phyloP scores from a whole-genome alignment of 176 grass and related monocot genomes.

The Coix lacrymajobi region DNA sequence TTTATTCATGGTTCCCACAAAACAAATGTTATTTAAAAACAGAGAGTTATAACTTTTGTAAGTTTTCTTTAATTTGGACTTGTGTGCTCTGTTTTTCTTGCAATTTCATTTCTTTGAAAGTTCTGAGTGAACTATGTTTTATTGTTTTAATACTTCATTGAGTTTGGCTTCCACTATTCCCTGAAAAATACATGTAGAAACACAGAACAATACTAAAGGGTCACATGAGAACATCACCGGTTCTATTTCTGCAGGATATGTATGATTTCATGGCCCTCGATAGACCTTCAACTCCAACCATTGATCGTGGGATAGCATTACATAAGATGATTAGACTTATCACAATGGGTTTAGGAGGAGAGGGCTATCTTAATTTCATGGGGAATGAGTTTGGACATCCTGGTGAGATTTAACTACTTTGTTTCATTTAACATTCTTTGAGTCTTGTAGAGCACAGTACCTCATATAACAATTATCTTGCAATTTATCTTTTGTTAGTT shows the following conservation, averaged over 20 bases:
- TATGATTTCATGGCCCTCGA: conserved; percentile 96
- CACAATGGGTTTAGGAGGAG: conserved; percentile 93
- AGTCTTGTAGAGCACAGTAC: neutral
- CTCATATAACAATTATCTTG: conserved; percentile 2
- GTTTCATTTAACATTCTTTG: neutral
- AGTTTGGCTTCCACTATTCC: neutral
- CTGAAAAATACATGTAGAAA: conserved; percentile 10
- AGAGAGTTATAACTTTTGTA: neutral
- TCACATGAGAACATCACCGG: neutral
- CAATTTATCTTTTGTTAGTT: neutral
- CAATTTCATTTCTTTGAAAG: neutral
- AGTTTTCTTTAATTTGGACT: neutral
- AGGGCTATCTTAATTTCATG: conserved; percentile 99
- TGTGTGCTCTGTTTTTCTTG: neutral
- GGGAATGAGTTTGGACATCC: conserved; percentile 99
- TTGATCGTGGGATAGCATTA: conserved; percentile 97
- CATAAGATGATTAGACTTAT: conserved; percentile 99
- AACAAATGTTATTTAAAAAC: neutral
- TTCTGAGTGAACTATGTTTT: neutral
- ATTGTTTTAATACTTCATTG: neutral
- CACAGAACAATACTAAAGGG: conserved; percentile 1
- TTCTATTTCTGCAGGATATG: conserved; percentile 67
- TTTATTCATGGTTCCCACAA: neutral
- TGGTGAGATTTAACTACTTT: conserved; percentile 47
- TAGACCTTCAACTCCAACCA: conserved; percentile 79